Base-by-base conservation (phyloP, 768 basidiomycete species). In the Mycena metata region DNA sequence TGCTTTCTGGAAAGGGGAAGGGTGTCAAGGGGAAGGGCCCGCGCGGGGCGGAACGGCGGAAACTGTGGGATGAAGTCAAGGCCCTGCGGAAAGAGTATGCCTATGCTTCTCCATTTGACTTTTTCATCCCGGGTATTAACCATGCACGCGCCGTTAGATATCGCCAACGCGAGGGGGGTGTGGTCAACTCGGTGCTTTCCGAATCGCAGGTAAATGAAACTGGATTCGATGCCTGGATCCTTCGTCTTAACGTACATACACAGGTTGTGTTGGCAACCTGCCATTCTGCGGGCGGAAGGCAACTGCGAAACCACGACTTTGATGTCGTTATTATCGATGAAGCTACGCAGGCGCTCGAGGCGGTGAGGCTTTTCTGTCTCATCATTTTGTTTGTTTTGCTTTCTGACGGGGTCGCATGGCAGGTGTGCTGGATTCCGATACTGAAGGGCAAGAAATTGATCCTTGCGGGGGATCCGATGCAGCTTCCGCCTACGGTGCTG, bases 311-410 rank as follows among this genome's bases (percentile, higher is more conserved):
- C 66, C 85, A 90, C 63, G 80, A 85, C 2, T 99, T 99, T 74
- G 98, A 99, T 76, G 92, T 97, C 0, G 89, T 96, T 13, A 92
- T 99, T 51, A 96, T 99, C 60, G 98, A 99, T 72, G 98, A 99
- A 80, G 98, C 98, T 0, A 98, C 98, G 0, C 98, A 99, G 78
- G 97, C 96, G 5, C 76, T 98, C 16, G 97, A 99, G 81, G 95
- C 96, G 24, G 96, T 96, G 75, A 66, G 88, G 77, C 11, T 16
- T 30, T 33, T 13, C 41, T 35, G n/a, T n/a, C n/a, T n/a, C n/a
- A n/a, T n/a, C n/a, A n/a, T n/a, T n/a, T n/a, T n/a, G n/a, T n/a
- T n/a, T n/a, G n/a, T n/a, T n/a, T n/a, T n/a, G n/a, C n/a, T n/a
- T n/a, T n/a, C n/a, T n/a, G n/a, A n/a, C n/a, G n/a, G n/a, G n/a